These are phyloP conservation scores for Tricholoma terreum DNA, from an alignment of 768 basidiomycete genomes.

Conservation along the genomic window DNA sequence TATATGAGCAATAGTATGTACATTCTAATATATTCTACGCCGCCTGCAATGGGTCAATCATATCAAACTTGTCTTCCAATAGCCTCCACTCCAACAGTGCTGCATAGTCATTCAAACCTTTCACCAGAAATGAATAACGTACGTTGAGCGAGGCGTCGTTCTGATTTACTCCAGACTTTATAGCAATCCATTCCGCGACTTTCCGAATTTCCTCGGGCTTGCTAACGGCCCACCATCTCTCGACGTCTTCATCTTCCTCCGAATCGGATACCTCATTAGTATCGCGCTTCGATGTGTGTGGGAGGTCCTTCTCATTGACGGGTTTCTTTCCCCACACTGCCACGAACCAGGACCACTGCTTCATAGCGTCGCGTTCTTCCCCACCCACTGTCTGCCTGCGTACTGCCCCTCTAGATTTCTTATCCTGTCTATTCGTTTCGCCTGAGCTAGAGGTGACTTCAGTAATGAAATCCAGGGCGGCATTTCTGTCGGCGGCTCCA, in stretches of 20 bases:
- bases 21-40: not conserved
- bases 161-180: conserved; percentile 43
- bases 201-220: conserved; percentile 61
- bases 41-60: not conserved
- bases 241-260: conserved; percentile 37
- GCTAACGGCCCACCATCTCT: conserved; percentile 78
- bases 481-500: conserved; percentile 53
- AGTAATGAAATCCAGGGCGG: conserved; percentile 39
- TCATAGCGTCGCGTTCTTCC: conserved; percentile 51
- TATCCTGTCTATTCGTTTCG: conserved; percentile 7
- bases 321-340: conserved; percentile 68
- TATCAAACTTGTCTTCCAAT: conserved; percentile 32
- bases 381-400: conserved; percentile 37
- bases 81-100: conserved; percentile 58
- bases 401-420: conserved; percentile 38
- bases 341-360: conserved; percentile 76
- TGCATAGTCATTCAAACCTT: conserved; percentile 57
- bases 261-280: conserved; percentile 22
- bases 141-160: conserved; percentile 12
- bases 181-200: conserved; percentile 62
- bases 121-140: conserved; percentile 37
- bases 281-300: conserved; percentile 18
- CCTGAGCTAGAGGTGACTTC: conserved; percentile 10
- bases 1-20: not conserved
- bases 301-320: conserved; percentile 12